A percentile compares a stretch with the other conserved stretches of the same genome.
These are phyloP conservation scores for Wickerhamiella parazyma DNA, from an alignment of 805 yeast genomes.

Conservation along the genomic window DNA sequence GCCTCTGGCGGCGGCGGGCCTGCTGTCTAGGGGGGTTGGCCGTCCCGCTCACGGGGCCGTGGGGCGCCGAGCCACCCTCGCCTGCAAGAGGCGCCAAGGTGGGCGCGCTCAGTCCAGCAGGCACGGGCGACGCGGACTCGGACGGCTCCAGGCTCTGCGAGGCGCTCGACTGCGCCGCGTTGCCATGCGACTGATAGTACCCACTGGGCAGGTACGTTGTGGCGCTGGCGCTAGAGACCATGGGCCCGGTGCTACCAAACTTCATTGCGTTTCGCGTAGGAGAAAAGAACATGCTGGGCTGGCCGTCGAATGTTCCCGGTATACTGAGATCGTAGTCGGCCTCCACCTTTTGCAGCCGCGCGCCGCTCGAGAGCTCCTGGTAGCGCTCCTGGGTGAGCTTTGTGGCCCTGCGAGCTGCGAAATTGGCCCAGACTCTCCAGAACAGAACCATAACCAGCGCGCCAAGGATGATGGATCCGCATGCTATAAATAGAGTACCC, in stretches of 20 bases:
- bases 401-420: constrained; percentile 38
- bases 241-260: constrained; percentile 22
- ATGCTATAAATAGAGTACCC: constrained; percentile 75
- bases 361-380: constrained; percentile 11
- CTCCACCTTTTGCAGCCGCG: constrained; percentile 11
- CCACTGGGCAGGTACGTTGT: constrained; percentile 17
- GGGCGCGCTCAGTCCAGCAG: neutral
- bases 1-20: constrained; percentile 1
- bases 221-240: constrained; percentile 9
- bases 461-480: constrained; percentile 56
- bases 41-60: neutral
- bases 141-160: neutral
- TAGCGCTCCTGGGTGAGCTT: constrained; percentile 29
- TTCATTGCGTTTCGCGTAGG: constrained; percentile 67
- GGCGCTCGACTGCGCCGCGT: no score
- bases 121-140: neutral
- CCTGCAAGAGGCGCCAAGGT: neutral
- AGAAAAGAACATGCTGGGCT: constrained; percentile 42
- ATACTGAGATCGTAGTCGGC: constrained; percentile 7
- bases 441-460: constrained; percentile 37
- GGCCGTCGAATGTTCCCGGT: constrained; percentile 1
- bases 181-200: constrained; percentile 10
- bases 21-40: neutral
- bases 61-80: neutral
- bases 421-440: constrained; percentile 39